These are phyloP conservation scores for Begonia masoniana DNA, from an alignment of 306 rosid species.

Conservation along the genomic window DNA sequence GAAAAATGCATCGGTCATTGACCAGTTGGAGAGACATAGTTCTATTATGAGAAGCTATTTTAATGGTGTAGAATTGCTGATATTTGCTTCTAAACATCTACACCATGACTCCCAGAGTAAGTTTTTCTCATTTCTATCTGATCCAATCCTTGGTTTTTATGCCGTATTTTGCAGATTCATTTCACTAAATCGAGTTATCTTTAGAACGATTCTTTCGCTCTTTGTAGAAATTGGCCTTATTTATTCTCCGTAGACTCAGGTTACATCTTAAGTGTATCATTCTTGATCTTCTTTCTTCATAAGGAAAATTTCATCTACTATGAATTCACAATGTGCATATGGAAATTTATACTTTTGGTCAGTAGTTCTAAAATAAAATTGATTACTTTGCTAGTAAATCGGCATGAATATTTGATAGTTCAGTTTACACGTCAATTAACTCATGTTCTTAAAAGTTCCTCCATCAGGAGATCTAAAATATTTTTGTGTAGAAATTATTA, in stretches of 20 bases:
- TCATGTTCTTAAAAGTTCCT: neutral
- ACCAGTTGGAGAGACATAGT: constrained; percentile 33
- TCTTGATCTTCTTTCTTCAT: no score
- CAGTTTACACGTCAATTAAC: neutral
- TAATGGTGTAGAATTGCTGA: constrained; percentile 41
- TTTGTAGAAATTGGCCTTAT: no score
- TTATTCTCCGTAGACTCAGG: no score
- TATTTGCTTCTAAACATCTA: constrained; percentile 51
- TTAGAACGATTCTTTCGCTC: neutral
- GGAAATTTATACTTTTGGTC: no score
- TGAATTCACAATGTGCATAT: no score
- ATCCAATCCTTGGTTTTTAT: neutral
- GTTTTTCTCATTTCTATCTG: constrained; percentile 11
- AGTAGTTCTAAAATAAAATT: neutral
- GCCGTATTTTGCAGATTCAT: no score
- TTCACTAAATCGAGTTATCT: no score
- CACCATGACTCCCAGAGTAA: constrained; percentile 30
- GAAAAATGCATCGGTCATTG: constrained; percentile 19
- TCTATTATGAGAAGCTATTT: constrained; percentile 36
- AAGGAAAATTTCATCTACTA: no score
- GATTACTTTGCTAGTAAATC: neutral
- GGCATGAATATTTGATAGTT: neutral
- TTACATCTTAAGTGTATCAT: neutral
- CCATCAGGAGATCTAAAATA: constrained; percentile 7
- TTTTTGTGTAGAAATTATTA: constrained; percentile 22